phyloP scores from a whole-genome alignment of 2,329 filamentous ascomycete genomes.

The Fusarium oligoseptatum region DNA sequence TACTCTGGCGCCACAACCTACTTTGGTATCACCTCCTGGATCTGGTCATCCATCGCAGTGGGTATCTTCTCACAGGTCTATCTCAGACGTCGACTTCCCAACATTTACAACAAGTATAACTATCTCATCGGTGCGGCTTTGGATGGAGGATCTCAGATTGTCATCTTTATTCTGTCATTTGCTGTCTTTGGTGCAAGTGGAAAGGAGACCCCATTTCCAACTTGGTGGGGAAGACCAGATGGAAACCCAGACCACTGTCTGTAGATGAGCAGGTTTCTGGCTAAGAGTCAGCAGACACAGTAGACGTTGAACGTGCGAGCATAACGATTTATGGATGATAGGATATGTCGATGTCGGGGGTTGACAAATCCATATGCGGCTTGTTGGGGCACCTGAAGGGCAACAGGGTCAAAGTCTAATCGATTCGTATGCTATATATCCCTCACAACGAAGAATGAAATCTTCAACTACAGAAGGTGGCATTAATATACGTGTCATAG shows the following conservation, averaged over 20 bases:
- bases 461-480: neutral
- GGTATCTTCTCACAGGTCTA: conserved; percentile 50
- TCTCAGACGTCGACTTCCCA: conserved; percentile 40
- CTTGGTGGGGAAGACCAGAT: neutral
- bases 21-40: conserved; percentile 53
- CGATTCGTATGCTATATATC: neutral
- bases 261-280: neutral
- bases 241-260: neutral
- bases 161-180: conserved; percentile 47
- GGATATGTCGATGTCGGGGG: neutral
- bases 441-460: accelerated
- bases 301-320: neutral
- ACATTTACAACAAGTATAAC: conserved; percentile 47
- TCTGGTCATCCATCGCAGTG: conserved; percentile 50
- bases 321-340: neutral
- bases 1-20: neutral
- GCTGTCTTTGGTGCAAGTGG: conserved; percentile 44
- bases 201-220: conserved; percentile 35
- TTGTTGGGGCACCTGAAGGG: too few relatives aligned
- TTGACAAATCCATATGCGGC: neutral
- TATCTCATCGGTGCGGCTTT: conserved; percentile 46
- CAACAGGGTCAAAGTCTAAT: neutral
- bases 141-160: conserved; percentile 45
- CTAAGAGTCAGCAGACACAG: neutral
- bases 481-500: too few relatives aligned